Conservation (phyloP, 495 filamentous ascomycete species). For the Xylaria bambusicola region DNA sequence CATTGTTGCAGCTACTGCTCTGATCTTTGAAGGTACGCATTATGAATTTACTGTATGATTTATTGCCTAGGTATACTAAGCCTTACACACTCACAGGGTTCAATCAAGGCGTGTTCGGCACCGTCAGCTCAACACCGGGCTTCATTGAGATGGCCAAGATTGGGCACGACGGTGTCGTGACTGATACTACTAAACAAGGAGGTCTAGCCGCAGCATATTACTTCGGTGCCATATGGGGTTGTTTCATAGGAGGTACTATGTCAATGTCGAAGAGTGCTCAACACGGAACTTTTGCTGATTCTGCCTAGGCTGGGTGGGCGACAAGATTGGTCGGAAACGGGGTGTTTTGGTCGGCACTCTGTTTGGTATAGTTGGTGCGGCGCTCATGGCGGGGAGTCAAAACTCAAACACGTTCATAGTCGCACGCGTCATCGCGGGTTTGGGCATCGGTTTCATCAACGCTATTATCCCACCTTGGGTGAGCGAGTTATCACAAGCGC, state of each 20-base stretch:
- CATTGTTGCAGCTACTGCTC: constrained; percentile 32
- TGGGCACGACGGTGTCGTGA: constrained; percentile 25
- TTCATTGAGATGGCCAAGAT: constrained; percentile 46
- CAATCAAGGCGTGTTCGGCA: constrained; percentile 58
- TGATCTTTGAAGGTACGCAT: constrained; percentile 17
- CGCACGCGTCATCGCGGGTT: constrained; percentile 57
- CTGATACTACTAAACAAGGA: constrained; percentile 36
- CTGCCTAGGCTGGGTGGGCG: constrained; percentile 51
- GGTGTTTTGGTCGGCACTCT: constrained; percentile 53
- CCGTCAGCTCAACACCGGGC: constrained; percentile 49
- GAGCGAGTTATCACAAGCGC: constrained; percentile 51
- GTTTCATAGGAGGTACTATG: constrained; percentile 34
- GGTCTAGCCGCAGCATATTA: constrained; percentile 59
- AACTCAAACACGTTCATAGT: constrained; percentile 57
- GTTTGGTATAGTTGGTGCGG: constrained; percentile 57
- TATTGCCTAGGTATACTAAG: constrained; percentile 33
- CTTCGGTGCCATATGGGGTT: constrained; percentile 56
- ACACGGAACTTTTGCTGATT: constrained; percentile 29
- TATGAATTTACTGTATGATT: background rate
- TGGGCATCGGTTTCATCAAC: constrained; percentile 52
- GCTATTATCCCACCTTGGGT: constrained; percentile 38
- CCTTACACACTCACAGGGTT: constrained; percentile 42
- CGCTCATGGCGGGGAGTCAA: constrained; percentile 53
- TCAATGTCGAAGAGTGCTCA: background rate
- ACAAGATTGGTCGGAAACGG: constrained; percentile 57